Evolutionary conservation across 108 stramenopile genomes (phyloP), one percentile per base, ranked within the genome.

Genomic region (Nitzschia putrida): DNA sequence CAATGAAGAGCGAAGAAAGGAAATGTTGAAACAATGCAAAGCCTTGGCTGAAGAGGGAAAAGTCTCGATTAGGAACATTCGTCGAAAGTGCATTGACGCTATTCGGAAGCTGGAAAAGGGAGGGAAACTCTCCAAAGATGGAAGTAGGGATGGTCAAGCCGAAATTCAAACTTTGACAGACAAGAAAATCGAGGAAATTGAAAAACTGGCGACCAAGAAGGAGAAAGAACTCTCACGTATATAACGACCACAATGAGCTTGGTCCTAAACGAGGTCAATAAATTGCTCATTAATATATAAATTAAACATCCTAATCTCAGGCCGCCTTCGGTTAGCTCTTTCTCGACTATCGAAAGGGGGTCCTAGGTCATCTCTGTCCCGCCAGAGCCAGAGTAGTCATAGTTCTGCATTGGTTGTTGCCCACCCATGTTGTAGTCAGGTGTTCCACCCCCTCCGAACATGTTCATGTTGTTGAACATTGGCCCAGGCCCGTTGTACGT

Each of bases 1-100:
- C 45, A 96, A 96, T 9, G 97, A 98, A 80, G 96, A 98, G 38
- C 85, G 97, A 20, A 82, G 97, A 41, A 98, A 98, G 86, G 97
- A 97, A 23, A 76, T 98, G 74, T 63, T 93, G 76, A 98, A 97
- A 74, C 83, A 90, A 68, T 95, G 93, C 72, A 96, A 96, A 78
- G 74, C 87, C 7, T 84, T 96, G 57, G 96, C 91, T 2, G 97
- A 98, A 79, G 97, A 98, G 64, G 97, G 93, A 24, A 96, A 97
- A 76, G 96, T 95, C 23, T 87, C 90, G 13, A 61, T 95, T 42
- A 72, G 95, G 57, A 95, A 95, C 79, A 87, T 93, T 53, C 80
- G 97, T 55, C 75, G 97, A 74, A 95, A 94, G 58, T 84, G 87
- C 10, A 94, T 96, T 29, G 96, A 96, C 8, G 61, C 64, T 20